These are phyloP conservation scores for Rhodotorula taiwanensis DNA, from an alignment of 768 basidiomycete genomes.

Conservation along the genomic window DNA sequence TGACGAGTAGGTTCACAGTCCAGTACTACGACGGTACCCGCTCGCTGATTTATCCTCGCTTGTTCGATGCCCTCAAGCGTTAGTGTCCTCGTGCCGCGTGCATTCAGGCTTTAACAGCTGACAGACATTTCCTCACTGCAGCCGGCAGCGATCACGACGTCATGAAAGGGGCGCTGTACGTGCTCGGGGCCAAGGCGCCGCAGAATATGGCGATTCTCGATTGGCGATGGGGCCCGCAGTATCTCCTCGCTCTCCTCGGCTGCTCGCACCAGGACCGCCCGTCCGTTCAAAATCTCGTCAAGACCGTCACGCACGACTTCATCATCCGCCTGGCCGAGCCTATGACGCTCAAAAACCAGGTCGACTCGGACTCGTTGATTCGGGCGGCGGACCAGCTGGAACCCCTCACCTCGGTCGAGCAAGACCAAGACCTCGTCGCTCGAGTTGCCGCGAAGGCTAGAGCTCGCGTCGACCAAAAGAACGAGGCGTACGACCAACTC, in stretches of 20 bases:
- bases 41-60: slow-evolving; percentile 44
- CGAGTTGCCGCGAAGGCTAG: slow-evolving; percentile 16
- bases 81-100: slow-evolving; percentile 53
- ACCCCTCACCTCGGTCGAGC: slow-evolving; percentile 5
- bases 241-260: slow-evolving; percentile 58
- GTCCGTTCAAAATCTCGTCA: slow-evolving; percentile 67
- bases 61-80: slow-evolving; percentile 46
- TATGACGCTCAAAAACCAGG: slow-evolving; percentile 22
- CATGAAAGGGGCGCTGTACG: slow-evolving; percentile 70
- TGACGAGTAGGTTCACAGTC: slow-evolving; percentile 14
- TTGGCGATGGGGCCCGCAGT: slow-evolving; percentile 54
- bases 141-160: slow-evolving; percentile 74
- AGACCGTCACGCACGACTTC: slow-evolving; percentile 50
- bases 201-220: slow-evolving; percentile 50
- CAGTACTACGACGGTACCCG: slow-evolving; percentile 47
- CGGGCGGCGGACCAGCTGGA: slow-evolving; percentile 12
- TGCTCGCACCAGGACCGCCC: slow-evolving; percentile 79
- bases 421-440: slow-evolving; percentile 18
- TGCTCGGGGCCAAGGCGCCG: slow-evolving; percentile 40
- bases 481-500: slow-evolving; percentile 36
- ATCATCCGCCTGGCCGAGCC: slow-evolving; percentile 41
- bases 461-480: slow-evolving; percentile 29
- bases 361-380: slow-evolving; percentile 19
- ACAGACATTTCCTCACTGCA: slow-evolving; percentile 56
- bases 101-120: slow-evolving; percentile 56